Evolutionary conservation across 176 grass and related monocot species (phyloP).

Genomic region (Avena insularis): DNA sequence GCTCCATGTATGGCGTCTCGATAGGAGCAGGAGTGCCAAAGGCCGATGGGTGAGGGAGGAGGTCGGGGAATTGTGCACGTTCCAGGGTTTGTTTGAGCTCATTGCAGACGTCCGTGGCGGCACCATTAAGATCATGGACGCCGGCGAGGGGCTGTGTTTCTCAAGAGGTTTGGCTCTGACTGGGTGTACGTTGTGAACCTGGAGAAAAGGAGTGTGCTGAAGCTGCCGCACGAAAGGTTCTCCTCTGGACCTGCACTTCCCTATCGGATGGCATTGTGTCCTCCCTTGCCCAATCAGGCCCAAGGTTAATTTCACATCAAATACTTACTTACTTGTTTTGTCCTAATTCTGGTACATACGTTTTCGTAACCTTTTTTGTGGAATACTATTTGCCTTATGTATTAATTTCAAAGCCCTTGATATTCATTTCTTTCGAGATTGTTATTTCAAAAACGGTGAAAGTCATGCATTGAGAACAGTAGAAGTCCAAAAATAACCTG

Average conservation of each 20-base stretch:
- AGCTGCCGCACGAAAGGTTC: slow-evolving; percentile 8
- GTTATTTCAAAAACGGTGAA: too few relatives aligned
- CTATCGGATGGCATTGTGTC: background rate
- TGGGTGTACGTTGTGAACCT: background rate
- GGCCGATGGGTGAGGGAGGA: slow-evolving; percentile 26
- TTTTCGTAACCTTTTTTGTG: background rate
- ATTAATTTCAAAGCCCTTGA: too few relatives aligned
- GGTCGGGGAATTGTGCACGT: background rate
- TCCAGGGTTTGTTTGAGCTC: background rate
- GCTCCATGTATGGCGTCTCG: slow-evolving; percentile 22
- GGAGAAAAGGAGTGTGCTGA: background rate
- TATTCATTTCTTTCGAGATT: too few relatives aligned
- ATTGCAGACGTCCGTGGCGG: background rate
- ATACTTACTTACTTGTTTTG: background rate
- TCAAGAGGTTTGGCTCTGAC: background rate
- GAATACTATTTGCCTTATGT: background rate
- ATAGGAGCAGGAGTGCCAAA: slow-evolving; percentile 27
- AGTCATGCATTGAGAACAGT: background rate
- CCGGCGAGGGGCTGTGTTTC: background rate
- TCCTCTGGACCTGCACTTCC: slow-evolving; percentile 24
- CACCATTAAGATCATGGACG: background rate
- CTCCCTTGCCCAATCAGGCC: background rate
- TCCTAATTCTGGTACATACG: background rate
- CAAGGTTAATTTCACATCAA: slow-evolving; percentile 20
- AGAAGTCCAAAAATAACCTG: background rate